phyloP scores from a whole-genome alignment of 2,329 filamentous ascomycete species.

The Colletotrichum lupini region DNA sequence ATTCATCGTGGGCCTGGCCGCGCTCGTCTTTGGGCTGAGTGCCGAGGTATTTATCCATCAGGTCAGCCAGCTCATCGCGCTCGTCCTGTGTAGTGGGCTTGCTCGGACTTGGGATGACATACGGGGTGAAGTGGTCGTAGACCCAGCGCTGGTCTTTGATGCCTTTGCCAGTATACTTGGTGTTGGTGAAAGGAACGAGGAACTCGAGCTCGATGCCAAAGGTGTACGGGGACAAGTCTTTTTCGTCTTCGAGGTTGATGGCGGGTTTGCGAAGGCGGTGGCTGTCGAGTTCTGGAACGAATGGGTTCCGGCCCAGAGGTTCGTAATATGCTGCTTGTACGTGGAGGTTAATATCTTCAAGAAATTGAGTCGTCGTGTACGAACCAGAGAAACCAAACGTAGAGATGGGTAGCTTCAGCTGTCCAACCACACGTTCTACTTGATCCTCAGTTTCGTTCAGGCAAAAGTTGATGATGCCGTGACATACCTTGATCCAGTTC shows the following conservation, averaged over 20 bases:
- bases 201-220: conserved; percentile 34
- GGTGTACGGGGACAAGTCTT: conserved; percentile 6
- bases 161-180: background rate
- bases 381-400: background rate
- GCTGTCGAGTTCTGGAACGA: conserved; percentile 4
- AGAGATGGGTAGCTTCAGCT: background rate
- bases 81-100: background rate
- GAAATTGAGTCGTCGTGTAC: background rate
- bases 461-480: conserved; percentile 11
- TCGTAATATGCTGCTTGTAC: conserved; percentile 10
- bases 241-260: conserved; percentile 7
- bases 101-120: background rate
- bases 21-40: background rate
- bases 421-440: background rate
- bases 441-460: background rate
- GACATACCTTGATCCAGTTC: conserved; percentile 24
- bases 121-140: background rate
- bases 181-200: conserved; percentile 5
- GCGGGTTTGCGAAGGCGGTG: background rate
- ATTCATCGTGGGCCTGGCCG: background rate
- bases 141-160: conserved; percentile 16
- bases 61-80: background rate
- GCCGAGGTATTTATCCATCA: background rate
- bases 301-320: background rate
- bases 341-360: background rate